These are phyloP conservation scores for Moesziomyces parantarcticus DNA, from an alignment of 1,284 basidiomycete genomes.

Conservation along the genomic window DNA sequence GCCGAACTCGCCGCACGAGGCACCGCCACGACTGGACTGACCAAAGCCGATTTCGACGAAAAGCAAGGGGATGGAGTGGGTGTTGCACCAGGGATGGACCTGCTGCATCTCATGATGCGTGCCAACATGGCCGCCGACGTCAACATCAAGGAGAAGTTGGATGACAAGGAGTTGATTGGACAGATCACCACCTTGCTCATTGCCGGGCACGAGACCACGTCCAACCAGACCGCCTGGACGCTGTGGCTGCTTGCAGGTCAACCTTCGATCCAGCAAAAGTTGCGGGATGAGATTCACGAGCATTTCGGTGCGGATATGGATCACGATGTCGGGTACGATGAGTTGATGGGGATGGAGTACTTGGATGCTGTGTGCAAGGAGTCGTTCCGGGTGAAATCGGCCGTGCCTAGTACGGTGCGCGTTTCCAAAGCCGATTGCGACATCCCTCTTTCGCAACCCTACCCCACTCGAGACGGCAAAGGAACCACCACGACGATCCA, in stretches of 20 bases:
- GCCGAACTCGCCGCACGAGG: constrained; percentile 21
- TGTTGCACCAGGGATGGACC: constrained; percentile 46
- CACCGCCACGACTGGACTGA: constrained; percentile 10
- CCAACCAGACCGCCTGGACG: constrained; percentile 62
- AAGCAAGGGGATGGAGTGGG: constrained; percentile 9
- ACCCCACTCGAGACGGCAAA: constrained; percentile 42
- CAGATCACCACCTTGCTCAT: constrained; percentile 64
- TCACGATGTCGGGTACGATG: constrained; percentile 52
- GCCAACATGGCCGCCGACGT: constrained; percentile 63
- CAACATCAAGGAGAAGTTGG: constrained; percentile 34
- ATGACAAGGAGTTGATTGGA: constrained; percentile 57
- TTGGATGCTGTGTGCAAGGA: constrained; percentile 61
- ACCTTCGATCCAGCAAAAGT: constrained; percentile 36
- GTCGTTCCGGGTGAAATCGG: constrained; percentile 45
- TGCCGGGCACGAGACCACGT: constrained; percentile 65
- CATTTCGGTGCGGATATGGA: constrained; percentile 35
- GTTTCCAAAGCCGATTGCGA: constrained; percentile 37
- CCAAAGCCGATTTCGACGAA: constrained; percentile 55
- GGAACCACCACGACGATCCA: constrained; percentile 48
- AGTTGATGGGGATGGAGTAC: constrained; percentile 52
- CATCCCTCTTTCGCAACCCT: constrained; percentile 55
- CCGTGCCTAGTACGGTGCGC: constrained; percentile 55
- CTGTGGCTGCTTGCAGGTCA: constrained; percentile 49
- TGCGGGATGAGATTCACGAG: constrained; percentile 58
- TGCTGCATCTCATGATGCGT: constrained; percentile 61